Evolutionary conservation across 441 rosid species (phyloP).

Genomic region (Monsonia emarginata): DNA sequence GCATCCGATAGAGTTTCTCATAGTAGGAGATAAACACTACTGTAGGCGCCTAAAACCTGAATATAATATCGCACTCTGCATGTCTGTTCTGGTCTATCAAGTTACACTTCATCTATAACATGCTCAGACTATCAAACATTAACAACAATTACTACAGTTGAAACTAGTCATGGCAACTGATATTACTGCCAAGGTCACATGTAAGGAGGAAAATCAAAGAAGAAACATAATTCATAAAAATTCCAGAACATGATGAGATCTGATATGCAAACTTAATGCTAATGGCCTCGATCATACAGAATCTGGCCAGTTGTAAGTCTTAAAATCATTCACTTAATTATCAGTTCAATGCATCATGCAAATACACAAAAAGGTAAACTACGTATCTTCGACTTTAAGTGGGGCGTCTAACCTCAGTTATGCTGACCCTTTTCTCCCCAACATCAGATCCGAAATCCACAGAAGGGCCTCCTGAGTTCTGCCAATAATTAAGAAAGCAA

Average conservation of each 20-base stretch:
- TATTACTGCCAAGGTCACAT: neutral
- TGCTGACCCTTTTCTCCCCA: conserved; percentile 43
- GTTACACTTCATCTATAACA: neutral
- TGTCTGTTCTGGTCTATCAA: too few species aligned
- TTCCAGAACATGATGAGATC: neutral
- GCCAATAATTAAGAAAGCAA: conserved; percentile 14
- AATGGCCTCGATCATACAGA: neutral
- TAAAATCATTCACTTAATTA: neutral
- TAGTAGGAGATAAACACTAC: neutral
- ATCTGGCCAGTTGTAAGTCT: neutral
- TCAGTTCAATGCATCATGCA: conserved; percentile 8
- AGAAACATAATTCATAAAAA: neutral
- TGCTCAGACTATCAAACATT: neutral
- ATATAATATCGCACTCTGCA: neutral
- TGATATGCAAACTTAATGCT: neutral
- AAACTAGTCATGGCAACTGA: neutral
- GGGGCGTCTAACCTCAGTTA: conserved; percentile 57
- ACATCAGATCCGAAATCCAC: conserved; percentile 72
- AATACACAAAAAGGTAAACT: conserved; percentile 8
- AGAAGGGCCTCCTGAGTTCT: conserved; percentile 42
- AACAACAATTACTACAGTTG: neutral
- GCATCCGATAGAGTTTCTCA: neutral
- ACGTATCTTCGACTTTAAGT: conserved; percentile 8
- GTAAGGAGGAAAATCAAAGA: neutral
- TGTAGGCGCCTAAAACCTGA: neutral